Conservation (phyloP, 1,139 yeast species). For the Keqinozyma sinolaborantium region DNA sequence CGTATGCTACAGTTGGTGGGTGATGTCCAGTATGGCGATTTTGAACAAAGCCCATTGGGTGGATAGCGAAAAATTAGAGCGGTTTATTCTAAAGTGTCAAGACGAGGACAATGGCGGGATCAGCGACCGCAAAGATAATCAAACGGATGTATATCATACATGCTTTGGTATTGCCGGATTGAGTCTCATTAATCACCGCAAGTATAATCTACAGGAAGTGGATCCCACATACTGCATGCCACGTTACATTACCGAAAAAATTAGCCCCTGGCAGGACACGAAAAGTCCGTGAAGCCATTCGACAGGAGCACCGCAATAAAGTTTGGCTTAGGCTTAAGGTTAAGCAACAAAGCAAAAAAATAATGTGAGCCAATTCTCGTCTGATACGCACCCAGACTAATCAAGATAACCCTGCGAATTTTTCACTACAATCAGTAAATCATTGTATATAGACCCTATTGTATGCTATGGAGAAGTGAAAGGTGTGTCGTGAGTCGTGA, state of each 20-base stretch:
- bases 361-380: no score
- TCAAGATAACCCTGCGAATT: no score
- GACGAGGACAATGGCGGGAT: slow-evolving; percentile 82
- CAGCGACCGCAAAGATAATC: slow-evolving; percentile 87
- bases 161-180: slow-evolving; percentile 87
- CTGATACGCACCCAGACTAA: no score
- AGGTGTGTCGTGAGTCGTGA: no score
- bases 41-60: slow-evolving; percentile 72
- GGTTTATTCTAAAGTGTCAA: slow-evolving; percentile 74
- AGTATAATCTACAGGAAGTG: slow-evolving; percentile 46
- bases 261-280: slow-evolving; percentile 42
- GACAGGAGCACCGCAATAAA: no score
- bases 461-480: no score
- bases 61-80: slow-evolving; percentile 53
- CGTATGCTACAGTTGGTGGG: slow-evolving; percentile 99
- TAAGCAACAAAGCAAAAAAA: no score
- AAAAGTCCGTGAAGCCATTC: no score
- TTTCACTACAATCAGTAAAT: no score
- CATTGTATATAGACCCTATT: no score
- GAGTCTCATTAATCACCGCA: slow-evolving; percentile 62
- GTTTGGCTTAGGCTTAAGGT: no score
- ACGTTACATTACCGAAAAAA: slow-evolving; percentile 36
- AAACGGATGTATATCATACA: slow-evolving; percentile 91
- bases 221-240: slow-evolving; percentile 93
- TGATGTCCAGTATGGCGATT: slow-evolving; percentile 72